Conservation (phyloP, 768 basidiomycete species). For the Arthromyces matolae region DNA sequence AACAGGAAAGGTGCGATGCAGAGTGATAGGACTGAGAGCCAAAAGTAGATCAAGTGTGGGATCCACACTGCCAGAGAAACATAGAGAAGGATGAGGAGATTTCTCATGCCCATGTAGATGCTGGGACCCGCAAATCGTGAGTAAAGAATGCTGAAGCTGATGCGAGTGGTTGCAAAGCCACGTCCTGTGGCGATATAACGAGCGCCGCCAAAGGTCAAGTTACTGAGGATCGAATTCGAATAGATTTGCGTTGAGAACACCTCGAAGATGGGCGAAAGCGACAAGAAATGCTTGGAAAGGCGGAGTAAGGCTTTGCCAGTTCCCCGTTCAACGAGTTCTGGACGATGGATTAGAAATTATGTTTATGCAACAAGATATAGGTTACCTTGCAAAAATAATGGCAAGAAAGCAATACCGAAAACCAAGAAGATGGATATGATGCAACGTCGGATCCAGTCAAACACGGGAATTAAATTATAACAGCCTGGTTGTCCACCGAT, state of each 20-base stretch:
- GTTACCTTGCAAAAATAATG: conserved; percentile 90
- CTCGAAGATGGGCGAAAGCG: conserved; percentile 95
- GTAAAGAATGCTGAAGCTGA: conserved; percentile 94
- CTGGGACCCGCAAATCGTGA: conserved; percentile 99
- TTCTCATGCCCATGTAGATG: conserved; percentile 98
- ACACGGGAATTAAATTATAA: conserved; percentile 94
- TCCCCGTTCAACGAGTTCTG: conserved; percentile 94
- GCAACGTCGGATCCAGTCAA: conserved; percentile 96
- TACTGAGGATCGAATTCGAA: conserved; percentile 93
- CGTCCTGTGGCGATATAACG: conserved; percentile 99
- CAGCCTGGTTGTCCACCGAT: conserved; percentile 86
- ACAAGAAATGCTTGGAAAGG: conserved; percentile 94
- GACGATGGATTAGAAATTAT: conserved; percentile 5
- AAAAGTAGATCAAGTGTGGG: conserved; percentile 96
- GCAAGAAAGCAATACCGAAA: conserved; percentile 96
- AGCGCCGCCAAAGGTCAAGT: conserved; percentile 96
- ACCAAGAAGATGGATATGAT: conserved; percentile 98
- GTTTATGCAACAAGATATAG: not conserved
- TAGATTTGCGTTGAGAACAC: conserved; percentile 99
- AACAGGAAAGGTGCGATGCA: conserved; percentile 97
- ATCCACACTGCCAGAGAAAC: conserved; percentile 91
- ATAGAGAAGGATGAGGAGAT: conserved; percentile 85
- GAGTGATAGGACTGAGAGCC: conserved; percentile 92
- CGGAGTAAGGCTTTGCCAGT: conserved; percentile 93
- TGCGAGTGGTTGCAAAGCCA: conserved; percentile 96